Percentiles rank a stretch among this genome's conserved stretches.
These are phyloP conservation scores for Oryza rufipogon DNA, from an alignment of 176 grass and related monocot genomes.

Conservation along the genomic window DNA sequence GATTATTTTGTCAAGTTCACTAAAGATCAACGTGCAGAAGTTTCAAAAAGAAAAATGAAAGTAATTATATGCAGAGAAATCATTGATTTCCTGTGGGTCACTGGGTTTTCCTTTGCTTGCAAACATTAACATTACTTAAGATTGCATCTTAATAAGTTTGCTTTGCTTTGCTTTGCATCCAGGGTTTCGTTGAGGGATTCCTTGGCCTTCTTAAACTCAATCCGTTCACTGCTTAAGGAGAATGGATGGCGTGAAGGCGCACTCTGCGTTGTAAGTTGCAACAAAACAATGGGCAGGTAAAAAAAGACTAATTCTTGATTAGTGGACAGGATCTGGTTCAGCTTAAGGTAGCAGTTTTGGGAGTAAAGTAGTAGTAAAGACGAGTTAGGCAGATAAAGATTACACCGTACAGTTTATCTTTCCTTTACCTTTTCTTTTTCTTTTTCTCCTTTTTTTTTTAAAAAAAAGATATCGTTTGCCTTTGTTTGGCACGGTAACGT, in stretches of 20 bases:
- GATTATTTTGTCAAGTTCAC: slow-evolving; percentile 22
- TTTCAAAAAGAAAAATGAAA: not conserved
- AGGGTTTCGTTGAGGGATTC: slow-evolving; percentile 2
- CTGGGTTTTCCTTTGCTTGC: slow-evolving; percentile 2
- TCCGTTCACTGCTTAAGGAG: not conserved
- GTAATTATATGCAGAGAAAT: not conserved
- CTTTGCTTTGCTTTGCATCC: not conserved
- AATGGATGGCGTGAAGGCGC: slow-evolving; percentile 1
- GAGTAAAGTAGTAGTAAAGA: not conserved
- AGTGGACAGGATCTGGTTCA: not conserved
- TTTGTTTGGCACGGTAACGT: not conserved
- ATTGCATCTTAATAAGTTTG: not conserved
- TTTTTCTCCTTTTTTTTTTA: not conserved
- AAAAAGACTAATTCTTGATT: not conserved
- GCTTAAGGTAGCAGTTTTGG: not conserved
- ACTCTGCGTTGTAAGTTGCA: not conserved
- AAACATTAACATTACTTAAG: not conserved
- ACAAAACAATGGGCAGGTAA: not conserved
- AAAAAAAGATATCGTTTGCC: not conserved
- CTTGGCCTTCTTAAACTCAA: not conserved
- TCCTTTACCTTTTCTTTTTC: not conserved
- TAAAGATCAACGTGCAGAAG: not conserved
- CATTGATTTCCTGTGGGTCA: not conserved
- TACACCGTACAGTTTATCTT: not conserved
- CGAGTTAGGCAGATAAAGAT: not conserved